Conservation (phyloP, 306 rosid genomes). For the Dryas alaskensis region DNA sequence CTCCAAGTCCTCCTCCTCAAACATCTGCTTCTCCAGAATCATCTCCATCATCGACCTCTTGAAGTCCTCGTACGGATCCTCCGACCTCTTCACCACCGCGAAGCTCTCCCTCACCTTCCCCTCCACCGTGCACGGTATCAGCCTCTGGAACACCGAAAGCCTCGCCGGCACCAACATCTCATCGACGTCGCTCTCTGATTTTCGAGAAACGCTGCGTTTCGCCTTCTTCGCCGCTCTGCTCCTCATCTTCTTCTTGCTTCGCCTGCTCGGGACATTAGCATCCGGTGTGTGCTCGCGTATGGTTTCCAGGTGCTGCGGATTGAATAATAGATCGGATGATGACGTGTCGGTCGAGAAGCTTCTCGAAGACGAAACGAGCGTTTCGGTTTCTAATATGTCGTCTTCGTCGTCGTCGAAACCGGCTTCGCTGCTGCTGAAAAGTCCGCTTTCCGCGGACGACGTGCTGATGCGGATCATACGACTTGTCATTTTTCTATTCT, state of each 20-base stretch:
- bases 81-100: constrained; percentile 61
- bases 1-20: constrained; percentile 44
- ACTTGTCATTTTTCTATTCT: constrained; percentile 25
- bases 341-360: constrained; percentile 41
- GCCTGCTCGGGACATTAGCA: background rate
- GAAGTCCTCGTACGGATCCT: constrained; percentile 56
- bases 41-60: constrained; percentile 65
- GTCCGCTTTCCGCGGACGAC: constrained; percentile 51
- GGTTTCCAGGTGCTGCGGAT: constrained; percentile 22
- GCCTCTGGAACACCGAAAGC: constrained; percentile 54
- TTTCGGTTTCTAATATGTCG: constrained; percentile 30
- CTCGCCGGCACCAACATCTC: constrained; percentile 44
- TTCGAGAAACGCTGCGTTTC: constrained; percentile 27
- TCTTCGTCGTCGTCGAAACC: constrained; percentile 40
- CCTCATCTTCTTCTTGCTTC: constrained; percentile 21
- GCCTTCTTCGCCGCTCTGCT: constrained; percentile 11
- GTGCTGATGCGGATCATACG: constrained; percentile 45
- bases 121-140: constrained; percentile 51
- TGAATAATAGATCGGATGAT: too few relatives aligned
- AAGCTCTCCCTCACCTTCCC: constrained; percentile 58
- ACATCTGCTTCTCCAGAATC: constrained; percentile 62
- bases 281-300: constrained; percentile 27
- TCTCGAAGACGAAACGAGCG: constrained; percentile 53
- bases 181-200: background rate
- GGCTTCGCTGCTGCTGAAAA: constrained; percentile 34